A percentile compares a stretch with the other conserved stretches of the same genome.
phyloP scores from a whole-genome alignment of 768 basidiomycete genomes.

The Pleurotus djamor region DNA sequence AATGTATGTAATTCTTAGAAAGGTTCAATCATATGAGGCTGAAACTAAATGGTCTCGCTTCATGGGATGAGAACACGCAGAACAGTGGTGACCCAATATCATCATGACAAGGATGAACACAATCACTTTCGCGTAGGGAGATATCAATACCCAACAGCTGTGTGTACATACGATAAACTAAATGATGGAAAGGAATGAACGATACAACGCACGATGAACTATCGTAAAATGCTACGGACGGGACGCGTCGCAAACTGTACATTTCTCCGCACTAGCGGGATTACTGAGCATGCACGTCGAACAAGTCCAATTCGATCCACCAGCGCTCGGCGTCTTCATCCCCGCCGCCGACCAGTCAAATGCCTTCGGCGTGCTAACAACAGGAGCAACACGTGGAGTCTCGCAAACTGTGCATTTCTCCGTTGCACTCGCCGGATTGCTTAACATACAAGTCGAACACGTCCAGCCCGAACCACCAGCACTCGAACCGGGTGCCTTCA shows the following conservation, averaged over 20 bases:
- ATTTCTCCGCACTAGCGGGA: constrained; percentile 45
- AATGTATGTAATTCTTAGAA: not conserved
- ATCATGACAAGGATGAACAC: too few relatives aligned
- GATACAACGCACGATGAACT: not conserved
- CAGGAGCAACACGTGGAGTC: constrained; percentile 19
- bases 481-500: constrained; percentile 38
- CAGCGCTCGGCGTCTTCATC: constrained; percentile 39
- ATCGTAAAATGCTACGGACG: constrained; percentile 11
- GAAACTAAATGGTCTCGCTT: too few relatives aligned
- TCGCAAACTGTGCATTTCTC: constrained; percentile 56
- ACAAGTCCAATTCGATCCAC: constrained; percentile 52
- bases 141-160: too few relatives aligned
- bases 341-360: constrained; percentile 60
- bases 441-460: constrained; percentile 51
- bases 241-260: constrained; percentile 46
- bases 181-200: not conserved
- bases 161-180: not conserved
- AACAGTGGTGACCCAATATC: too few relatives aligned
- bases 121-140: too few relatives aligned
- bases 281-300: constrained; percentile 50
- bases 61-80: too few relatives aligned
- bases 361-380: not conserved
- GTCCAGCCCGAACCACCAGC: constrained; percentile 41
- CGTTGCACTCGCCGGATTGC: constrained; percentile 40
- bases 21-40: not conserved